A percentile compares a stretch with the other conserved stretches of the same genome.
phyloP scores from a whole-genome alignment of 108 stramenopile genomes.

The Nitzschia inconspicua region DNA sequence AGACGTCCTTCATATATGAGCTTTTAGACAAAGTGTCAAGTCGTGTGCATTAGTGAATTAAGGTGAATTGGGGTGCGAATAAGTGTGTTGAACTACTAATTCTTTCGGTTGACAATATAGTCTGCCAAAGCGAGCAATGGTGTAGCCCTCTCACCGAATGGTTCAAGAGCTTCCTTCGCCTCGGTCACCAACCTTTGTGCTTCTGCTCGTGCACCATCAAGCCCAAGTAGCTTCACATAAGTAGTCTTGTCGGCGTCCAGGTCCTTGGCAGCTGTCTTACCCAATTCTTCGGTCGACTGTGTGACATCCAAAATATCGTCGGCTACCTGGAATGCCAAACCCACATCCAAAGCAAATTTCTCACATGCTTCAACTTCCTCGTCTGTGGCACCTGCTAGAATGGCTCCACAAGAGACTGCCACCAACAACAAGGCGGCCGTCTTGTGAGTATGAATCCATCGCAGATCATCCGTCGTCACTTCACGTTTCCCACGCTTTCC shows the following conservation, averaged over 20 bases:
- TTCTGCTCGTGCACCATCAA: conserved; percentile 88
- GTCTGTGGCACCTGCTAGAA: conserved; percentile 87
- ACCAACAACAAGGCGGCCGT: conserved; percentile 91
- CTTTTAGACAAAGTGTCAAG: no score
- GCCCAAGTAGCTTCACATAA: conserved; percentile 89
- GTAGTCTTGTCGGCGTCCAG: conserved; percentile 90
- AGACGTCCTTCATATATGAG: no score
- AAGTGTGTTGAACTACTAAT: conserved; percentile 47
- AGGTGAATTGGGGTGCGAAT: no score
- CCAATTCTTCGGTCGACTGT: conserved; percentile 88
- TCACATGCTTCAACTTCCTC: conserved; percentile 88
- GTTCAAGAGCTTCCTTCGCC: conserved; percentile 82
- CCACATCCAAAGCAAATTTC: conserved; percentile 91
- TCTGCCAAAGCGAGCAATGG: conserved; percentile 90
- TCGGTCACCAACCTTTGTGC: conserved; percentile 81
- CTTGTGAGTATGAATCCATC: conserved; percentile 97
- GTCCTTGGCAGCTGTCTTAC: conserved; percentile 96
- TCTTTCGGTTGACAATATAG: conserved; percentile 91
- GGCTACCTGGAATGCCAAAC: conserved; percentile 95
- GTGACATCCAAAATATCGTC: conserved; percentile 98
- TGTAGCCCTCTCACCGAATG: conserved; percentile 83
- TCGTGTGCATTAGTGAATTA: no score
- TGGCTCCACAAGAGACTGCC: conserved; percentile 87
- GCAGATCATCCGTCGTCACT: conserved; percentile 88
- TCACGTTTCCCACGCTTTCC: conserved; percentile 64